Evolutionary conservation across 2,329 filamentous ascomycete genomes (phyloP).

Genomic region (Colletotrichum sublineola): DNA sequence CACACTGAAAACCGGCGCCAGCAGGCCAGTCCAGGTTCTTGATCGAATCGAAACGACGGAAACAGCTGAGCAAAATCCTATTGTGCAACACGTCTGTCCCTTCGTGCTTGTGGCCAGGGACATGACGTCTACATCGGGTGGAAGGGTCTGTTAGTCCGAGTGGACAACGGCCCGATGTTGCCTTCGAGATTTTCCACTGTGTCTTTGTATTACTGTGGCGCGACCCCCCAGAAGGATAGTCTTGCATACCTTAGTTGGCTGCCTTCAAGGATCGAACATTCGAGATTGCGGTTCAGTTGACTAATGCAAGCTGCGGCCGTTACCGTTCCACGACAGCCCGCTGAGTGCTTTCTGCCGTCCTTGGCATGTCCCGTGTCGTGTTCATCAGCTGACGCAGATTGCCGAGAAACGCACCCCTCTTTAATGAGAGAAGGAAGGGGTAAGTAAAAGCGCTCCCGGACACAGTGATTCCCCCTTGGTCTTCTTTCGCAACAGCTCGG

Average conservation of each 20-base stretch:
- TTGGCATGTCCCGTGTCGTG: background rate
- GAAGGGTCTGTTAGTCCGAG: background rate
- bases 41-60: background rate
- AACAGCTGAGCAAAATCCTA: background rate
- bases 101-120: background rate
- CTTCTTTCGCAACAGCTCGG: background rate
- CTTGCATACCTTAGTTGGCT: too few relatives aligned
- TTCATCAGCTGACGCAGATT: background rate
- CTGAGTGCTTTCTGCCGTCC: background rate
- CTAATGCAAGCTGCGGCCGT: slow-evolving; percentile 10
- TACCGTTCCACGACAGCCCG: background rate
- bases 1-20: background rate
- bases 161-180: background rate
- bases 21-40: background rate
- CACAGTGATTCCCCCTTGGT: background rate
- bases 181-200: background rate
- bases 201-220: too few relatives aligned
- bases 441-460: background rate
- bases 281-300: background rate
- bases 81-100: background rate
- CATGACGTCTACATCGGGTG: background rate
- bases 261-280: too few relatives aligned
- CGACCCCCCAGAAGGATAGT: too few relatives aligned
- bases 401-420: background rate
- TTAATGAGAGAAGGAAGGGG: background rate